These are phyloP conservation scores for Akanthomyces uredinophilus DNA, from an alignment of 2,329 filamentous ascomycete species.

Conservation along the genomic window DNA sequence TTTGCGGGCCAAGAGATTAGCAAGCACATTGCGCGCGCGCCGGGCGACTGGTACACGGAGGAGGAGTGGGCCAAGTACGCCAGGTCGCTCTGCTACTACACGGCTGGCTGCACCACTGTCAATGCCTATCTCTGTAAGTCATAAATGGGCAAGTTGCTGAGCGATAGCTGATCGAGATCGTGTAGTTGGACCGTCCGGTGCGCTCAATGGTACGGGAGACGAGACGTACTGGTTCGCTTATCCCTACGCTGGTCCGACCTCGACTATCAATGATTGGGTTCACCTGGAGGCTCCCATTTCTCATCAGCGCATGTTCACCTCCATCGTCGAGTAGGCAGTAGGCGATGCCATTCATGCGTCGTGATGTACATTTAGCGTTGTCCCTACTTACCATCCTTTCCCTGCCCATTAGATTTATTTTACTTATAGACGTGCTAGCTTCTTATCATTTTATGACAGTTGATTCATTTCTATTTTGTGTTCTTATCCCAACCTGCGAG, in stretches of 20 bases:
- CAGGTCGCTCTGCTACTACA: background rate
- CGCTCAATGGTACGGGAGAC: background rate
- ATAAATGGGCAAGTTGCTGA: background rate
- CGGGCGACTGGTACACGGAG: conserved; percentile 1
- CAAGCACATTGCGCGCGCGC: background rate
- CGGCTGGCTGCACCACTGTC: background rate
- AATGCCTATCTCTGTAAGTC: conserved; percentile 5
- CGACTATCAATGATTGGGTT: background rate
- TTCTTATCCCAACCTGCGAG: no score
- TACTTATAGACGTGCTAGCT: no score
- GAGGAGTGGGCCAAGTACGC: background rate
- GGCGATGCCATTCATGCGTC: background rate
- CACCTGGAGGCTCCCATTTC: background rate
- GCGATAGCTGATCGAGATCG: background rate
- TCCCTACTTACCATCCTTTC: no score
- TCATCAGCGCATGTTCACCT: conserved; percentile 13
- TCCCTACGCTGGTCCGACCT: background rate
- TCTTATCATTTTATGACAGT: no score
- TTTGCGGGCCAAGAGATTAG: conserved; percentile 3
- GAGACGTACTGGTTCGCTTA: conserved; percentile 1
- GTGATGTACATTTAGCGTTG: no score
- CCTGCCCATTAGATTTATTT: no score
- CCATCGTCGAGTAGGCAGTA: conserved; percentile 21
- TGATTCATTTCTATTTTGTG: no score
- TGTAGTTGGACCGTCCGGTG: background rate